A percentile compares a stretch with the other conserved stretches of the same genome.
phyloP scores from a whole-genome alignment of 75 land plant genomes.

The Cryptomeria japonica region DNA sequence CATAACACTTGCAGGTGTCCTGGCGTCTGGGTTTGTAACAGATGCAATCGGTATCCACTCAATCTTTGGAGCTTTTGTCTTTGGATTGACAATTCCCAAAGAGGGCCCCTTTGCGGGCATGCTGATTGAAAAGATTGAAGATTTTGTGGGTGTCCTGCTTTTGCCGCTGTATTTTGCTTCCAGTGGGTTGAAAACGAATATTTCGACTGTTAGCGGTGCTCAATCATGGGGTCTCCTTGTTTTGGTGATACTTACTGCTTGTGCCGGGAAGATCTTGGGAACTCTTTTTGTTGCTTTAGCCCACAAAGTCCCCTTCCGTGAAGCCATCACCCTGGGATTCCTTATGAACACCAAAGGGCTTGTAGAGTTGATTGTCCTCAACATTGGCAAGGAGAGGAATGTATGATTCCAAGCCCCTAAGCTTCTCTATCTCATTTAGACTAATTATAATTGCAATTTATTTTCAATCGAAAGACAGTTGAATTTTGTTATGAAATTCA shows the following conservation, averaged over 20 bases:
- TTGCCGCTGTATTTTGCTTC: conserved; percentile 85
- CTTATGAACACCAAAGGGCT: conserved; percentile 91
- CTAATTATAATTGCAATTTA: neutral
- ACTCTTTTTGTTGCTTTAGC: conserved; percentile 53
- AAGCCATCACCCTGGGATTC: conserved; percentile 70
- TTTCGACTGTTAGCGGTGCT: conserved; percentile 57
- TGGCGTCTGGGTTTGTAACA: conserved; percentile 69
- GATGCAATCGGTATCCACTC: conserved; percentile 87
- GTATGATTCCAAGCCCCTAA: conserved; percentile 16
- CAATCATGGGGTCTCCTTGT: conserved; percentile 70
- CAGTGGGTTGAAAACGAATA: conserved; percentile 80
- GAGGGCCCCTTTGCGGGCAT: conserved; percentile 73
- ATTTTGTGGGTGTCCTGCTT: conserved; percentile 67
- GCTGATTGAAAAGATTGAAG: conserved; percentile 84
- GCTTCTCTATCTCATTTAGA: neutral
- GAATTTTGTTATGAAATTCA: too few species aligned
- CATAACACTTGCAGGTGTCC: conserved; percentile 59
- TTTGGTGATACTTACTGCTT: conserved; percentile 65
- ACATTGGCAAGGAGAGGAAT: conserved; percentile 81
- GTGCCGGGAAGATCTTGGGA: conserved; percentile 78
- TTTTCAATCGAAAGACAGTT: too few species aligned
- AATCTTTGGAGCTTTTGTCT: conserved; percentile 82
- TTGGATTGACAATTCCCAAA: conserved; percentile 79
- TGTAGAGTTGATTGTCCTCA: conserved; percentile 88
- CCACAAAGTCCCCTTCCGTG: conserved; percentile 45